Evolutionary conservation across 352 stramenopile genomes (phyloP).

Genomic region (Pythium periplocum): DNA sequence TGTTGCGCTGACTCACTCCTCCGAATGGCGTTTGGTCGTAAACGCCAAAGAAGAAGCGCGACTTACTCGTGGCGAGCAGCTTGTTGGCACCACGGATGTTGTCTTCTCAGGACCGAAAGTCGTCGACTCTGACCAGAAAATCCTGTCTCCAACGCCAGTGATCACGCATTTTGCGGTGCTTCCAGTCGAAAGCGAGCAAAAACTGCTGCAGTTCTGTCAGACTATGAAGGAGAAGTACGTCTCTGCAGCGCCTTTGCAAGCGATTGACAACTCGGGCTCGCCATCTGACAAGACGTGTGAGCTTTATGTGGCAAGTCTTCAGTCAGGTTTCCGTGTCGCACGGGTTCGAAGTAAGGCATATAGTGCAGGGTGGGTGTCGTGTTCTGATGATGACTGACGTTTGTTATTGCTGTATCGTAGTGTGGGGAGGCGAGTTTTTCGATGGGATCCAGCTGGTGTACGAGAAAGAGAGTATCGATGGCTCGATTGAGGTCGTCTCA

Average conservation of each 20-base stretch:
- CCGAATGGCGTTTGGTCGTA: conserved; percentile 8
- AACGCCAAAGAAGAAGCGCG: conserved; percentile 10
- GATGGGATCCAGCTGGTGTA: conserved; percentile 53
- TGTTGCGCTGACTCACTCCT: conserved; percentile 2
- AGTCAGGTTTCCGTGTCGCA: conserved; percentile 50
- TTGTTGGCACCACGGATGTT: no score
- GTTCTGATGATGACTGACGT: conserved; percentile 8
- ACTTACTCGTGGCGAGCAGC: no score
- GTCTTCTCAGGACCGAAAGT: no score
- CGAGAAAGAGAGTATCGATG: conserved; percentile 10
- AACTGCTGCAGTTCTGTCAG: conserved; percentile 23
- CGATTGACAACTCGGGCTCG: conserved; percentile 29
- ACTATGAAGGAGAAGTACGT: conserved; percentile 44
- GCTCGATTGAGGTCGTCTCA: neutral
- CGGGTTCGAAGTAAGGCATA: conserved; percentile 43
- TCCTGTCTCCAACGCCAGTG: conserved; percentile 1
- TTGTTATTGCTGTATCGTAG: conserved; percentile 22
- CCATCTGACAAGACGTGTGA: conserved; percentile 22
- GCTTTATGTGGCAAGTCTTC: conserved; percentile 22
- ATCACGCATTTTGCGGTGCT: conserved; percentile 50
- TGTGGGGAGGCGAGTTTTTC: conserved; percentile 72
- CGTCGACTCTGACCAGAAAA: no score
- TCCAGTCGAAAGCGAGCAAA: conserved; percentile 7
- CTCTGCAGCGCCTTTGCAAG: conserved; percentile 31
- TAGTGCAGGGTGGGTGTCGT: neutral